Percentiles rank a stretch among this genome's conserved stretches.
These are phyloP conservation scores for Paraurostyla sp. DNA, from an alignment of 73 alveolate genomes.

Conservation along the genomic window DNA sequence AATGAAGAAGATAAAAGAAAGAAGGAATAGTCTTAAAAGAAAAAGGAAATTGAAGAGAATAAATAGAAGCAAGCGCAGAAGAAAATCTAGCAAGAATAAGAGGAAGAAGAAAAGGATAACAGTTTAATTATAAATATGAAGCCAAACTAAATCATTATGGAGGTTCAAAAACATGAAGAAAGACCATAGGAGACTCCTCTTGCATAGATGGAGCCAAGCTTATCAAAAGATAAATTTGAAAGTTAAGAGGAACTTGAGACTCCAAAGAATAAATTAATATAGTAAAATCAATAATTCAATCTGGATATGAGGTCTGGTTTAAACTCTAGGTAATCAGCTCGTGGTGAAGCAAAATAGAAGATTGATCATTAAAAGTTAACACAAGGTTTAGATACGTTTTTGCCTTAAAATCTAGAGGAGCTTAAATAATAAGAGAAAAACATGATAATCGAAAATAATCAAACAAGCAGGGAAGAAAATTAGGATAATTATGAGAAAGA, in stretches of 20 bases:
- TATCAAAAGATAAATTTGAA: background rate
- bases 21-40: background rate
- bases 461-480: background rate
- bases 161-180: background rate
- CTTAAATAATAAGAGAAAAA: background rate
- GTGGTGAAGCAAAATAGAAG: background rate
- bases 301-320: background rate
- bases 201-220: background rate
- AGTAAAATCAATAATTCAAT: background rate
- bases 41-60: background rate
- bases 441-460: background rate
- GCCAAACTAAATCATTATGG: background rate
- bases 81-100: background rate
- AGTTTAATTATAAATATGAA: background rate
- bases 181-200: background rate
- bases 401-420: background rate
- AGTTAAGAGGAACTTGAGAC: background rate
- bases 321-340: background rate
- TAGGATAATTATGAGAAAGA: background rate
- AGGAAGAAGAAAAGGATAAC: background rate
- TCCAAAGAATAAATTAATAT: background rate
- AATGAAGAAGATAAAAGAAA: background rate
- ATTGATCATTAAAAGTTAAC: slow-evolving; percentile 9
- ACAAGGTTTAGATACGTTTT: slow-evolving; percentile 9
- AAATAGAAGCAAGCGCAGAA: background rate